Conservation (phyloP, 2,329 filamentous ascomycete species). For the Xenoacremonium recifei region DNA sequence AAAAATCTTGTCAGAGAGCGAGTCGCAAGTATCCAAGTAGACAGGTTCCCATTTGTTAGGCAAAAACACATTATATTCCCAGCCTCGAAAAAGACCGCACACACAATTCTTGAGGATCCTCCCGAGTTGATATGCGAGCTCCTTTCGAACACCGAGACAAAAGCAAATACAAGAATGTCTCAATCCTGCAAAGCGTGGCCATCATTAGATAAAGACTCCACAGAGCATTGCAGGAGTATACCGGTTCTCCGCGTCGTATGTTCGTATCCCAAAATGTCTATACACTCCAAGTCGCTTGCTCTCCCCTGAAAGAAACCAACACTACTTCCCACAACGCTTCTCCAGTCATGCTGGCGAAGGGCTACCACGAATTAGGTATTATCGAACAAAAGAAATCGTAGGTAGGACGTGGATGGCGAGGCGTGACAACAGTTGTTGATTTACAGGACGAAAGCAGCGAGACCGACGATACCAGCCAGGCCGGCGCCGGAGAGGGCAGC, state of each 20-base stretch:
- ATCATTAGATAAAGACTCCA: conserved; percentile 31
- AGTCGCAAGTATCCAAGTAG: conserved; percentile 24
- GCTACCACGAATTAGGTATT: conserved; percentile 39
- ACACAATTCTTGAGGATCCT: conserved; percentile 13
- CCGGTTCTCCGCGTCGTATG: conserved; percentile 33
- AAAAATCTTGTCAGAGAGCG: conserved; percentile 14
- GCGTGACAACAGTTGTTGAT: conserved; percentile 35
- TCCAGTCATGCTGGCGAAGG: conserved; percentile 38
- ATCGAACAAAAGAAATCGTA: conserved; percentile 41
- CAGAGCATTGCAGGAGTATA: conserved; percentile 29
- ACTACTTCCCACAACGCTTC: conserved; percentile 28
- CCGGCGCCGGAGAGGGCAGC: conserved; percentile 57
- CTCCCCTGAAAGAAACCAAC: conserved; percentile 26
- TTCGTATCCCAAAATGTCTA: conserved; percentile 36
- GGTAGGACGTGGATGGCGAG: conserved; percentile 36
- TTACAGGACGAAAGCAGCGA: conserved; percentile 60
- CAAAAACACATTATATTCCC: conserved; percentile 33
- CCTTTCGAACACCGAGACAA: conserved; percentile 28
- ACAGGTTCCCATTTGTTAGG: conserved; percentile 21
- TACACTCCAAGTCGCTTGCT: conserved; percentile 31
- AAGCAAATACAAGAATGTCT: conserved; percentile 28
- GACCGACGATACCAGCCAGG: conserved; percentile 59
- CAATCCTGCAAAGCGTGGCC: conserved; percentile 29
- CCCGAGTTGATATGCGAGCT: conserved; percentile 17
- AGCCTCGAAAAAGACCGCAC: conserved; percentile 28